Evolutionary conservation across 2,329 filamentous ascomycete species (phyloP).

Genomic region (Seiridium cupressi): DNA sequence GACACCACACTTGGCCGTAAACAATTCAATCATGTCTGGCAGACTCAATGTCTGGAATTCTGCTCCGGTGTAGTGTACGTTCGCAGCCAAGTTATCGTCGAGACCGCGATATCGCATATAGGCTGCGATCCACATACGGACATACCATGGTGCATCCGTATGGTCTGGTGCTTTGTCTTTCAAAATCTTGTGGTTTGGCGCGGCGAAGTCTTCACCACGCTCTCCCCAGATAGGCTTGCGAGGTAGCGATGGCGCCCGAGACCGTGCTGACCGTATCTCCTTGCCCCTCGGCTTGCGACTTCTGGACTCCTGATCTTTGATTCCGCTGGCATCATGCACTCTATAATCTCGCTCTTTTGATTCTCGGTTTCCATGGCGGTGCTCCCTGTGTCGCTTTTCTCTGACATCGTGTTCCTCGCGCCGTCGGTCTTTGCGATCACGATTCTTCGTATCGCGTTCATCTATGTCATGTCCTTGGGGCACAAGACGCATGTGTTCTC

Average conservation of each 20-base stretch:
- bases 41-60: not conserved
- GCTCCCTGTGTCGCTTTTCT: not conserved
- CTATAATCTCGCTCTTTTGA: not conserved
- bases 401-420: not conserved
- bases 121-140: conserved; percentile 6
- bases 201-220: not conserved
- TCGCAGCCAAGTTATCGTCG: not conserved
- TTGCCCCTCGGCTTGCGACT: not conserved
- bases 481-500: not conserved
- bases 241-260: not conserved
- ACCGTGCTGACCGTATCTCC: not conserved
- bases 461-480: not conserved
- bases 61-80: conserved; percentile 5
- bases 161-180: conserved; percentile 1
- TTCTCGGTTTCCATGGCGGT: not conserved
- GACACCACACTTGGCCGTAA: not conserved
- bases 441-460: not conserved
- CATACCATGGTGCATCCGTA: conserved; percentile 6
- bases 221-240: conserved; percentile 2
- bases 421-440: not conserved
- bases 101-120: conserved; percentile 9
- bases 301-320: not conserved
- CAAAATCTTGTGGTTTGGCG: not conserved
- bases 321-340: not conserved
- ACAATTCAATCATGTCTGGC: not conserved